Evolutionary conservation across 73 alveolate species (phyloP).

Genomic region (Paramecium sexaurelia): DNA sequence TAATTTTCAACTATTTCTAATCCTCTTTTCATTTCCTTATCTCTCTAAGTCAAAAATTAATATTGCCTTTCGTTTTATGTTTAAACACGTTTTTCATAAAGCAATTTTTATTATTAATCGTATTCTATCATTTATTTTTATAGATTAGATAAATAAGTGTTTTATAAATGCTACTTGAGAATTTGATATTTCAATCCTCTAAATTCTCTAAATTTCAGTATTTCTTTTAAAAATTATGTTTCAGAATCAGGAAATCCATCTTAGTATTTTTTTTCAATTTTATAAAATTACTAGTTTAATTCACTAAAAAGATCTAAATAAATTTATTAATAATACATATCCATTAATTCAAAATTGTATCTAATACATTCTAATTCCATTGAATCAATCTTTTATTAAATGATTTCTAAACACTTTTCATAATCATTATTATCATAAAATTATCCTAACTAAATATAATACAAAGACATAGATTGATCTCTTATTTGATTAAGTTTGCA

Average conservation of each 20-base stretch:
- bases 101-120: background rate
- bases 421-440: background rate
- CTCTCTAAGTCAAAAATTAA: background rate
- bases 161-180: background rate
- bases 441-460: background rate
- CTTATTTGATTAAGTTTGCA: background rate
- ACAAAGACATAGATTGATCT: background rate
- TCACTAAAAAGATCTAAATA: conserved; percentile 1
- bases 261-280: background rate
- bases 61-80: background rate
- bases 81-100: background rate
- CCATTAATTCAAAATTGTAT: conserved; percentile 12
- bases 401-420: background rate
- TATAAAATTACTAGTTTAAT: background rate
- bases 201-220: background rate
- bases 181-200: background rate
- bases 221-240: background rate
- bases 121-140: background rate
- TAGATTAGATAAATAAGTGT: background rate
- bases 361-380: background rate
- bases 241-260: background rate
- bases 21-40: conserved; percentile 2
- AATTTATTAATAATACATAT: background rate
- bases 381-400: background rate
- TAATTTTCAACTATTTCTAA: background rate